Evolutionary conservation across 2,329 filamentous ascomycete genomes (phyloP).

Genomic region (Aspergillus piperis): DNA sequence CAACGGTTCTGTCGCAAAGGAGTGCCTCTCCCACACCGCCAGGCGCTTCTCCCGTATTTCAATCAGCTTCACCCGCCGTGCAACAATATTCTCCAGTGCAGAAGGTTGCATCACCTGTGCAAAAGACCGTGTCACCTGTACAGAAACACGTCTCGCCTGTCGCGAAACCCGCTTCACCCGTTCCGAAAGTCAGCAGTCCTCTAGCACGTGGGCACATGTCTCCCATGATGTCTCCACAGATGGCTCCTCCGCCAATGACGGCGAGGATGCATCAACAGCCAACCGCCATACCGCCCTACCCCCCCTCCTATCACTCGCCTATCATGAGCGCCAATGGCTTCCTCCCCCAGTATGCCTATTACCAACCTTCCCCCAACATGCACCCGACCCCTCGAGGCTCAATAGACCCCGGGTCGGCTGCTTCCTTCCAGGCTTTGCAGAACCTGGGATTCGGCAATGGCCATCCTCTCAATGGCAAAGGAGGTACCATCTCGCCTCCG

Average conservation of each 20-base stretch:
- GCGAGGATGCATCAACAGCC: constrained; percentile 27
- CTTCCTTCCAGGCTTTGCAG: constrained; percentile 35
- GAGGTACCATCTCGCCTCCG: constrained; percentile 31
- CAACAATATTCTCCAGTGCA: constrained; percentile 19
- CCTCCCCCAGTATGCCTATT: constrained; percentile 36
- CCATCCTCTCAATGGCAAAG: constrained; percentile 26
- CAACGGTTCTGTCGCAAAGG: constrained; percentile 12
- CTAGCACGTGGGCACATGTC: constrained; percentile 41
- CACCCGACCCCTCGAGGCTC: constrained; percentile 34
- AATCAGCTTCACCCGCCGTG: constrained; percentile 15
- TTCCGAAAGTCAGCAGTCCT: constrained; percentile 39
- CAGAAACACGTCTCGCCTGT: constrained; percentile 24
- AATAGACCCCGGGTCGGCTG: constrained; percentile 32
- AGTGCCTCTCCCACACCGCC: constrained; percentile 18
- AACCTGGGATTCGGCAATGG: constrained; percentile 28
- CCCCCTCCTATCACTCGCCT: constrained; percentile 38
- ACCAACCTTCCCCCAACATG: constrained; percentile 30
- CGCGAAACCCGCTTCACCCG: constrained; percentile 29
- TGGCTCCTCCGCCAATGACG: constrained; percentile 23
- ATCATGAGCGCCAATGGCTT: constrained; percentile 37
- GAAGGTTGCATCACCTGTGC: constrained; percentile 20
- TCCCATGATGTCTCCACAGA: constrained; percentile 37
- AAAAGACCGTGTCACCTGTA: constrained; percentile 17
- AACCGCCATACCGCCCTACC: constrained; percentile 23
- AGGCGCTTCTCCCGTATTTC: constrained; percentile 18